phyloP scores from a whole-genome alignment of 495 filamentous ascomycete species.

The Terfezia claveryi region DNA sequence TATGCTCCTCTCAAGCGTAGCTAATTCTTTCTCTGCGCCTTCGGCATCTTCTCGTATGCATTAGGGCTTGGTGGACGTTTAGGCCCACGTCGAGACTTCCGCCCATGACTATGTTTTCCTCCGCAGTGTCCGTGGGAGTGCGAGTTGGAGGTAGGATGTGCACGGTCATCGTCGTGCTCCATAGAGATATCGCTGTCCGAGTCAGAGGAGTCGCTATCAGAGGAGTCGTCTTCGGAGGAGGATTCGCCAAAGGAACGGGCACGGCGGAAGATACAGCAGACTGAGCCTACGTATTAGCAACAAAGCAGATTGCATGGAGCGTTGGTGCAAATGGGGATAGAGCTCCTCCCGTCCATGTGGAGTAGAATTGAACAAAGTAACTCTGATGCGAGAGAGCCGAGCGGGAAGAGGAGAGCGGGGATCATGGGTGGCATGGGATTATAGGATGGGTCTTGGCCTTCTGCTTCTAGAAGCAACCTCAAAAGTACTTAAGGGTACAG shows the following conservation, averaged over 20 bases:
- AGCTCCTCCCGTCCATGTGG: too few relatives aligned
- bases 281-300: constrained; percentile 23
- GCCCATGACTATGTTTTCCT: neutral
- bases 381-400: too few relatives aligned
- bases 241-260: constrained; percentile 66
- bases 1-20: too few relatives aligned
- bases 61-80: constrained; percentile 57
- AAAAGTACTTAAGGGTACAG: too few relatives aligned
- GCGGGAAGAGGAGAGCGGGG: too few relatives aligned
- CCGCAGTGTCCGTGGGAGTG: neutral
- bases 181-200: constrained; percentile 26
- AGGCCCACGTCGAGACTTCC: neutral
- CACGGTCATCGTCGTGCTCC: neutral
- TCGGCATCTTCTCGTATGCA: constrained; percentile 86
- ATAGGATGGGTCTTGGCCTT: too few relatives aligned
- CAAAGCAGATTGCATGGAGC: too few relatives aligned
- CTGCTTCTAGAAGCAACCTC: too few relatives aligned
- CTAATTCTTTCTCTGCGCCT: constrained; percentile 8
- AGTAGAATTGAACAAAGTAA: too few relatives aligned
- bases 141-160: neutral
- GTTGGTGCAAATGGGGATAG: neutral
- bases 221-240: constrained; percentile 47
- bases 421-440: too few relatives aligned
- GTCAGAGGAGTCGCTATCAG: constrained; percentile 39
- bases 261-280: constrained; percentile 96